phyloP scores from a whole-genome alignment of 768 basidiomycete genomes.

The Hemileccinum rubropunctum region DNA sequence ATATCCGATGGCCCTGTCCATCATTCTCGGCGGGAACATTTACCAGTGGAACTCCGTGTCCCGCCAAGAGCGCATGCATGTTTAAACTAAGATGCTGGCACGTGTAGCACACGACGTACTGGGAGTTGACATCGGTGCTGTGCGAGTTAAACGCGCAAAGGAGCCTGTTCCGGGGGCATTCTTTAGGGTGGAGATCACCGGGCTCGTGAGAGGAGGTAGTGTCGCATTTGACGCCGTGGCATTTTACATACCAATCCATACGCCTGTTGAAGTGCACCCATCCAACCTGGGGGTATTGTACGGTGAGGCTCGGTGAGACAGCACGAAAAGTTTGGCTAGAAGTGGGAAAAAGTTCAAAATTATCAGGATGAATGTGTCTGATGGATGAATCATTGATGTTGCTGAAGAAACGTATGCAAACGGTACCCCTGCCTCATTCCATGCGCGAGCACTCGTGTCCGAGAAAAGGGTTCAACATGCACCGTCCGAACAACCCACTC shows the following conservation, averaged over 20 bases:
- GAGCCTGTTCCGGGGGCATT: slow-evolving; percentile 6
- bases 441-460: background rate
- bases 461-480: slow-evolving; percentile 3
- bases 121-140: slow-evolving; percentile 5
- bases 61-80: background rate
- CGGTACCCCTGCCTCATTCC: background rate
- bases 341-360: slow-evolving; percentile 8
- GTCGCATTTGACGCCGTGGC: too few species aligned
- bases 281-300: slow-evolving; percentile 7
- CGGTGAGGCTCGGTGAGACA: slow-evolving; percentile 5
- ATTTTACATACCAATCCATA: slow-evolving; percentile 5
- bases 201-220: slow-evolving; percentile 2
- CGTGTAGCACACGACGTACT: slow-evolving; percentile 5
- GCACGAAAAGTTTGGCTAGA: slow-evolving; percentile 2
- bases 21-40: slow-evolving; percentile 1
- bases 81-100: slow-evolving; percentile 2
- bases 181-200: slow-evolving; percentile 6
- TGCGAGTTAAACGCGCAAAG: slow-evolving; percentile 8
- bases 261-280: slow-evolving; percentile 10
- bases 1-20: slow-evolving; percentile 1
- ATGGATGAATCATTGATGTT: slow-evolving; percentile 1
- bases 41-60: background rate
- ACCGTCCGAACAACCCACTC: background rate
- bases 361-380: slow-evolving; percentile 6
- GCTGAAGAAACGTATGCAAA: slow-evolving; percentile 9